Percentiles rank a stretch among this genome's conserved stretches.
Conservation (phyloP, 495 filamentous ascomycete species). For the Sordaria brevicollis region DNA sequence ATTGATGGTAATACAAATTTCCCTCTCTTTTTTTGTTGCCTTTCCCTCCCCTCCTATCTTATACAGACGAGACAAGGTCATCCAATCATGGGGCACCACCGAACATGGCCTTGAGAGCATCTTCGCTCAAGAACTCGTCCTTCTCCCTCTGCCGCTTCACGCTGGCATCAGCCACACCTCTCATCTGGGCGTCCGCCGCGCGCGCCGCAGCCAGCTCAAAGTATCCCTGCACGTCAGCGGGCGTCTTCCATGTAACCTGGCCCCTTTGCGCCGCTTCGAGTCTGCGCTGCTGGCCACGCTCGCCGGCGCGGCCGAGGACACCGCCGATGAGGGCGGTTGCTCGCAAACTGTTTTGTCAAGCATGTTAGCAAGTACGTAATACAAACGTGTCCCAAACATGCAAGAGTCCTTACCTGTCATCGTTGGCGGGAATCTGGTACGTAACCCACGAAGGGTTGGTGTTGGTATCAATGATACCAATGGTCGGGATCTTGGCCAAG, state of each 20-base stretch:
- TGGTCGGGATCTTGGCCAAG: constrained; percentile 78
- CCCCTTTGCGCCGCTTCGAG: constrained; percentile 49
- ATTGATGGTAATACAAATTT: background rate
- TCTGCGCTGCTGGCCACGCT: constrained; percentile 61
- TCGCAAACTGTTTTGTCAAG: constrained; percentile 57
- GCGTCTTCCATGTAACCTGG: constrained; percentile 45
- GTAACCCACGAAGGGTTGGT: constrained; percentile 88
- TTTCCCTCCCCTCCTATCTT: too few species aligned
- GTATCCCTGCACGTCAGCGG: constrained; percentile 25
- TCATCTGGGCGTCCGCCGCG: background rate
- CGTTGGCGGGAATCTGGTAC: constrained; percentile 93
- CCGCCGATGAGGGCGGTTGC: constrained; percentile 73
- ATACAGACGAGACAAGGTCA: background rate
- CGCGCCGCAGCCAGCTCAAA: constrained; percentile 2
- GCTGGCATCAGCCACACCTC: background rate
- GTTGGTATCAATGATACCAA: constrained; percentile 91
- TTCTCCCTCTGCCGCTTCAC: background rate
- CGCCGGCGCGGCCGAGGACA: constrained; percentile 72
- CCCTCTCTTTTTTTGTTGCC: background rate
- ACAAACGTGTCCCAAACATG: background rate
- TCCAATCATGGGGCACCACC: background rate
- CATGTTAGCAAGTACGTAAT: constrained; percentile 1
- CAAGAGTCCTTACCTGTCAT: constrained; percentile 57
- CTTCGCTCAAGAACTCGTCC: background rate
- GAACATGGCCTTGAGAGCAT: background rate